phyloP scores from a whole-genome alignment of 306 rosid genomes.

The Dalbergia cultrata region DNA sequence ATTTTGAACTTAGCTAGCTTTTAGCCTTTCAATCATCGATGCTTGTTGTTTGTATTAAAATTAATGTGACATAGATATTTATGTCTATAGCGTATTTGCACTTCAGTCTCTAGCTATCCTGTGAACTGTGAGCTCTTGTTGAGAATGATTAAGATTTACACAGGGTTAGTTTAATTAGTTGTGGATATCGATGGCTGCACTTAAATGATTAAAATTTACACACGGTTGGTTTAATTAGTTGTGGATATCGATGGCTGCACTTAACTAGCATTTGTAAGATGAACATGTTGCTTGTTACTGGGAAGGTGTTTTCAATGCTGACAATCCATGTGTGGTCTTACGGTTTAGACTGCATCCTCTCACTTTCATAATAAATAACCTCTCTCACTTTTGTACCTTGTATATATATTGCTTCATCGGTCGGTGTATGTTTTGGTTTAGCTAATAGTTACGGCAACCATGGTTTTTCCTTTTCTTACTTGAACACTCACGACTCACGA shows the following conservation, averaged over 20 bases:
- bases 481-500: too few relatives aligned
- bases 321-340: too few relatives aligned
- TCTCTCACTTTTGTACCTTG: too few relatives aligned
- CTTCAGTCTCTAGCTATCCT: background rate
- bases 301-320: background rate
- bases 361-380: too few relatives aligned
- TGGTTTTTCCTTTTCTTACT: constrained; percentile 6
- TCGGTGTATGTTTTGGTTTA: background rate
- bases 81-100: background rate
- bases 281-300: background rate
- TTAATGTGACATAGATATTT: background rate
- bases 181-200: background rate
- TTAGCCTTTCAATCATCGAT: background rate
- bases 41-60: background rate
- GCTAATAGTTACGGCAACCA: background rate
- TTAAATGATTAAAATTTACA: background rate
- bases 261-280: background rate
- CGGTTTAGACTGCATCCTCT: too few relatives aligned
- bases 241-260: background rate
- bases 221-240: background rate
- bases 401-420: too few relatives aligned
- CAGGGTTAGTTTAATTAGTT: background rate
- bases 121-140: background rate
- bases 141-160: background rate
- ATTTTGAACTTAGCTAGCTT: background rate